Evolutionary conservation across 1,139 yeast genomes (phyloP).

Genomic region (Yamadazyma conglobata): DNA sequence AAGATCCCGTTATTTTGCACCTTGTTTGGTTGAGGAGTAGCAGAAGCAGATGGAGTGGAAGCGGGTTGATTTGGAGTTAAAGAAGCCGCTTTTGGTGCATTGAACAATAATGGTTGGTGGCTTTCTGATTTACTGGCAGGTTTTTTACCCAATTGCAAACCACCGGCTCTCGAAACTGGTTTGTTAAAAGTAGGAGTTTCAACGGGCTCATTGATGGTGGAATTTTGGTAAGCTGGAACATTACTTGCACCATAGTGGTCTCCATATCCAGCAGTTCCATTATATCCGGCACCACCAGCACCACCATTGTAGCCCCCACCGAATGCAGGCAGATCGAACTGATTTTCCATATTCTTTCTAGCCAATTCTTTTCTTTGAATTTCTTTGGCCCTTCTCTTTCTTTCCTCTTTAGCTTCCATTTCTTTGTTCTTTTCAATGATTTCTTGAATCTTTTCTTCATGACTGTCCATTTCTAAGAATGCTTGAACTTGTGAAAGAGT

Average conservation of each 20-base stretch:
- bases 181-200: slow-evolving; percentile 11
- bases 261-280: too few species aligned
- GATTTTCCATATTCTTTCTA: slow-evolving; percentile 47
- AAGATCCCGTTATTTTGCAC: slow-evolving; percentile 72
- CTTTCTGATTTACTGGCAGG: slow-evolving; percentile 29
- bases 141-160: slow-evolving; percentile 79
- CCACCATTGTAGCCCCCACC: slow-evolving; percentile 6
- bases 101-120: slow-evolving; percentile 42
- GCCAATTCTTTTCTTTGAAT: slow-evolving; percentile 85
- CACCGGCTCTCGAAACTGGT: slow-evolving; percentile 50
- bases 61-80: slow-evolving; percentile 15
- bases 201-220: slow-evolving; percentile 20
- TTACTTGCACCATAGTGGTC: too few species aligned
- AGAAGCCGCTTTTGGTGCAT: slow-evolving; percentile 7
- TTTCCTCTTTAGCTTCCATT: slow-evolving; percentile 93
- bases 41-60: slow-evolving; percentile 12
- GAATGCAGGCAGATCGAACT: slow-evolving; percentile 10
- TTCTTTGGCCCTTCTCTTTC: slow-evolving; percentile 94
- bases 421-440: slow-evolving; percentile 96
- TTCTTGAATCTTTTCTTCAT: slow-evolving; percentile 97
- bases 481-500: slow-evolving; percentile 81
- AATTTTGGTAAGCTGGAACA: slow-evolving; percentile 32
- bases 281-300: slow-evolving; percentile 1
- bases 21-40: slow-evolving; percentile 23
- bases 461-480: slow-evolving; percentile 95